These are phyloP conservation scores for Cryptococcus maquisensis DNA, from an alignment of 1,284 basidiomycete species.

Conservation along the genomic window DNA sequence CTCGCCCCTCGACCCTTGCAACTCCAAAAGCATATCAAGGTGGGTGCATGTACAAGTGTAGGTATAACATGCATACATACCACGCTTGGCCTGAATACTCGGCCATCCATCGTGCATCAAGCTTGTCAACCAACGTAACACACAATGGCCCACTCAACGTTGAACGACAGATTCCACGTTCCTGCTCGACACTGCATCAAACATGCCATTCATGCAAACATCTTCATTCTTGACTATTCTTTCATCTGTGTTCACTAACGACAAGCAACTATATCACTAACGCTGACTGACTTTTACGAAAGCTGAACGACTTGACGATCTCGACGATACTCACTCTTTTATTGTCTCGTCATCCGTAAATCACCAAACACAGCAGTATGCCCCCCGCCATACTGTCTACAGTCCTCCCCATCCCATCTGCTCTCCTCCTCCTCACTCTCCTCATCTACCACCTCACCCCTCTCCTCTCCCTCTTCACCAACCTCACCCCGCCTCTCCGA, in stretches of 20 bases:
- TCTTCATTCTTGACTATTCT: too few species aligned
- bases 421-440: slow-evolving; percentile 20
- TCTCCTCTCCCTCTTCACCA: slow-evolving; percentile 15
- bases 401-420: slow-evolving; percentile 21
- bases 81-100: too few species aligned
- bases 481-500: slow-evolving; percentile 15
- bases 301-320: background rate
- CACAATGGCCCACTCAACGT: background rate
- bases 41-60: too few species aligned
- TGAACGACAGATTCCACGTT: too few species aligned
- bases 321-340: background rate
- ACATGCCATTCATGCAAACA: too few species aligned
- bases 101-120: too few species aligned
- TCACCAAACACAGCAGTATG: slow-evolving; percentile 8
- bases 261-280: too few species aligned
- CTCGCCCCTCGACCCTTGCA: too few species aligned
- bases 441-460: slow-evolving; percentile 27
- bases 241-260: too few species aligned
- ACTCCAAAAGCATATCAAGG: too few species aligned
- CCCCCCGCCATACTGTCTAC: slow-evolving; percentile 16
- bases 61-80: too few species aligned
- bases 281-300: too few species aligned
- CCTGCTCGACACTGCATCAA: background rate
- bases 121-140: background rate
- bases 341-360: background rate